Percentiles rank a stretch among this genome's conserved stretches.
These are phyloP conservation scores for Incumbomyces delicatus DNA, from an alignment of 2,329 filamentous ascomycete species.

Conservation along the genomic window DNA sequence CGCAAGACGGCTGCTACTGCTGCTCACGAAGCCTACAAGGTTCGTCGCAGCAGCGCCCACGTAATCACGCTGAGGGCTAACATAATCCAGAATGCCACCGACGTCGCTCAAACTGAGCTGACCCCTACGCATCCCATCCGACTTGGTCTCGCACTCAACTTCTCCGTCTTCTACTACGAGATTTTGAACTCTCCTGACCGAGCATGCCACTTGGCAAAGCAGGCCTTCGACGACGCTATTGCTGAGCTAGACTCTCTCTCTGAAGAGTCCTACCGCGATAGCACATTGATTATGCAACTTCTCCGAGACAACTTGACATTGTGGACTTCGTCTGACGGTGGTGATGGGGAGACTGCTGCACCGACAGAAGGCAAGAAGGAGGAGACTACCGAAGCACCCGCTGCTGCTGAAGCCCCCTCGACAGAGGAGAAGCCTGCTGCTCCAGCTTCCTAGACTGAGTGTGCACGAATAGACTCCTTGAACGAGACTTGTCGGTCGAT, in stretches of 20 bases:
- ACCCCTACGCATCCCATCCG: slow-evolving; percentile 97
- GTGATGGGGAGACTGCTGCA: slow-evolving; percentile 58
- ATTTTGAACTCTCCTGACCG: slow-evolving; percentile 96
- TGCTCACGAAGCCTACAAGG: slow-evolving; percentile 96
- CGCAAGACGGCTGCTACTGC: slow-evolving; percentile 78
- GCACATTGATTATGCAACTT: slow-evolving; percentile 98
- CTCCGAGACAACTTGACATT: slow-evolving; percentile 96
- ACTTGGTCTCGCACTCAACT: slow-evolving; percentile 94
- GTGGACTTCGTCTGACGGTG: slow-evolving; percentile 90
- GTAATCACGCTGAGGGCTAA: not conserved
- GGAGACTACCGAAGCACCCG: slow-evolving; percentile 37
- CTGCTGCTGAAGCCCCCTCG: slow-evolving; percentile 33
- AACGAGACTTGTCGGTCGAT: not conserved
- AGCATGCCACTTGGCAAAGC: slow-evolving; percentile 97
- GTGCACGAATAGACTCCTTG: not conserved
- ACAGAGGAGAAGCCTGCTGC: slow-evolving; percentile 29
- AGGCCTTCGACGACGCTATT: slow-evolving; percentile 97
- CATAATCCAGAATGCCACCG: slow-evolving; percentile 70
- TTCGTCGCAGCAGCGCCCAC: slow-evolving; percentile 34
- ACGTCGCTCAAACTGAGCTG: slow-evolving; percentile 94
- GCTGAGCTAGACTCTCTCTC: slow-evolving; percentile 96
- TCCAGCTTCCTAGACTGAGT: slow-evolving; percentile 14
- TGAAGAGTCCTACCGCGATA: slow-evolving; percentile 97
- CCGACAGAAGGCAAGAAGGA: slow-evolving; percentile 54
- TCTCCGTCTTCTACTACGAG: slow-evolving; percentile 99